Evolutionary conservation across 305 asterid genomes (phyloP).

Genomic region (Rubia balearica): DNA sequence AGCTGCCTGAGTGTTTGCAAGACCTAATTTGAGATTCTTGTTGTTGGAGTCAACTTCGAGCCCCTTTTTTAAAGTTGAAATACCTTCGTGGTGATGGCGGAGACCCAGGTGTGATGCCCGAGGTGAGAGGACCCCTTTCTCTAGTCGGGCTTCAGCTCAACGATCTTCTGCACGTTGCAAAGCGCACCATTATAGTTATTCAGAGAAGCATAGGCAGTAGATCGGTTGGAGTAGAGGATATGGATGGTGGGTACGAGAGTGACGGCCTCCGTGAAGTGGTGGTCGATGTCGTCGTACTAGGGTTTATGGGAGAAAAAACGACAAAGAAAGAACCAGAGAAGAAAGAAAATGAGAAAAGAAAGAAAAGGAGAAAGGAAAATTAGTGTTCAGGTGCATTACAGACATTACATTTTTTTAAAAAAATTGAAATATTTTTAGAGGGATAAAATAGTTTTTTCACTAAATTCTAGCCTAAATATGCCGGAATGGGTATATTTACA

Average conservation of each 20-base stretch:
- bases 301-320: too few species aligned
- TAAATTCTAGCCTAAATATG: too few species aligned
- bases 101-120: constrained; percentile 69
- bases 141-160: constrained; percentile 81
- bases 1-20: constrained; percentile 65
- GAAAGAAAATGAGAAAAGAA: too few species aligned
- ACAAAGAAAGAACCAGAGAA: too few species aligned
- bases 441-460: too few species aligned
- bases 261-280: constrained; percentile 69
- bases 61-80: constrained; percentile 52
- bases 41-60: constrained; percentile 71
- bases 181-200: constrained; percentile 56
- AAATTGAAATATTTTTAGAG: too few species aligned
- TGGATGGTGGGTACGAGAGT: constrained; percentile 57
- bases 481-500: too few species aligned
- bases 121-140: constrained; percentile 81
- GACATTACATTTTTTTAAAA: too few species aligned
- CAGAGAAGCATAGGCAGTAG: constrained; percentile 80
- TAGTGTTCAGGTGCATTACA: too few species aligned
- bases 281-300: constrained; percentile 41
- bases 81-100: constrained; percentile 43
- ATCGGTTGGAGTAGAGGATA: constrained; percentile 82
- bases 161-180: constrained; percentile 65
- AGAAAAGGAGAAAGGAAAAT: too few species aligned
- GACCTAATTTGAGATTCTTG: constrained; percentile 66